phyloP scores from a whole-genome alignment of 331 rosid genomes.

The Stylosanthes scabra region DNA sequence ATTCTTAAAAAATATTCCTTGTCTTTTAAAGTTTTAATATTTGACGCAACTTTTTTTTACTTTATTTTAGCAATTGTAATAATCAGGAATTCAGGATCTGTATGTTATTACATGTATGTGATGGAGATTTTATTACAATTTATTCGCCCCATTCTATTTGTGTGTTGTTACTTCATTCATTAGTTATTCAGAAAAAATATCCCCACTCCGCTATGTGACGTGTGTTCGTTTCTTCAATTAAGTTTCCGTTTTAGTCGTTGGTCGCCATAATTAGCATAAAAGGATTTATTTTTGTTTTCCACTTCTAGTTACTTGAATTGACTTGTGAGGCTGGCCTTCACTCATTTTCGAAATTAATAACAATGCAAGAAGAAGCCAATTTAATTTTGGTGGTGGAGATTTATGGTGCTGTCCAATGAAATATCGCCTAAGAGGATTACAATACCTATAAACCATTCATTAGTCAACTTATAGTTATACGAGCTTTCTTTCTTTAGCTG shows the following conservation, averaged over 20 bases:
- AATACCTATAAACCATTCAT: neutral
- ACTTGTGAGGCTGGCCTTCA: neutral
- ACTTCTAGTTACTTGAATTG: neutral
- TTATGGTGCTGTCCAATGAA: constrained; percentile 9
- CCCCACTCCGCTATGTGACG: neutral
- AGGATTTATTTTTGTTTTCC: constrained; percentile 4
- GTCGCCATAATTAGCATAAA: constrained; percentile 7
- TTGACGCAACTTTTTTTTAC: too few relatives aligned
- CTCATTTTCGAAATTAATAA: neutral
- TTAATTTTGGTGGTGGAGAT: neutral
- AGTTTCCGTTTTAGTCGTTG: constrained; percentile 24
- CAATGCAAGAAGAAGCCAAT: neutral
- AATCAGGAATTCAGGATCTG: too few relatives aligned
- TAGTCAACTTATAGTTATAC: neutral
- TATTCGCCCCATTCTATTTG: too few relatives aligned
- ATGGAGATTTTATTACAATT: too few relatives aligned
- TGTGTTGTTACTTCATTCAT: too few relatives aligned
- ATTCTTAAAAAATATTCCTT: too few relatives aligned
- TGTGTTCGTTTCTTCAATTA: neutral
- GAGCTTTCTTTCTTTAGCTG: neutral
- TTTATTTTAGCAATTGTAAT: too few relatives aligned
- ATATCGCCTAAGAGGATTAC: neutral
- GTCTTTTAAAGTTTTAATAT: too few relatives aligned
- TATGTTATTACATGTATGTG: too few relatives aligned
- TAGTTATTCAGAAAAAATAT: too few relatives aligned